Evolutionary conservation across 768 basidiomycete genomes (phyloP).

Genomic region (Lentinus tigrinus): DNA sequence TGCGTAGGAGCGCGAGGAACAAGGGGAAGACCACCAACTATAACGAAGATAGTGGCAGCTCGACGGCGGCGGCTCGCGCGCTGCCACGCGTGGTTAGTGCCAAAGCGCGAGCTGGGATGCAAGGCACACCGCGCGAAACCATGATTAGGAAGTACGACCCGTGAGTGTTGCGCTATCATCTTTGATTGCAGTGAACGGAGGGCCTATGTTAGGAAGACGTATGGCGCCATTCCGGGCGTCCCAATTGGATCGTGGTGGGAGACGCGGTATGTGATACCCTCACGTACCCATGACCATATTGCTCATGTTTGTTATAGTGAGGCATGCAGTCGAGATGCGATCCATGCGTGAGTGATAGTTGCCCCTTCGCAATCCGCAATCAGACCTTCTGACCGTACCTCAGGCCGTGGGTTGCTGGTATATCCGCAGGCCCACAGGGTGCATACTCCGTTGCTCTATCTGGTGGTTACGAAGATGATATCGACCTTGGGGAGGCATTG

Average conservation of each 20-base stretch:
- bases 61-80: constrained; percentile 6
- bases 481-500: constrained; percentile 82
- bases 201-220: constrained; percentile 56
- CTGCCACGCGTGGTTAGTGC: constrained; percentile 11
- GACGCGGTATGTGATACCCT: constrained; percentile 43
- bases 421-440: constrained; percentile 63
- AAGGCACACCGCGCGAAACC: constrained; percentile 25
- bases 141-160: constrained; percentile 43
- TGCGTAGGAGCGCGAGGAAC: constrained; percentile 70
- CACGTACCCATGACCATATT: not conserved
- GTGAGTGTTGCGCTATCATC: constrained; percentile 35
- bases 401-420: constrained; percentile 85
- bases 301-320: constrained; percentile 32
- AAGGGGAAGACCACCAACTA: constrained; percentile 59
- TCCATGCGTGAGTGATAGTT: constrained; percentile 76
- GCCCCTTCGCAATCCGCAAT: too few relatives aligned
- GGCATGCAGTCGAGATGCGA: constrained; percentile 70
- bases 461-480: constrained; percentile 86
- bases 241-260: constrained; percentile 85
- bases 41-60: constrained; percentile 39
- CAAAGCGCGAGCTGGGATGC: constrained; percentile 23
- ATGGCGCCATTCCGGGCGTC: constrained; percentile 78
- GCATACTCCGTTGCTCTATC: constrained; percentile 86
- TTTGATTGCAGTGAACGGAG: not conserved
- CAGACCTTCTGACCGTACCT: constrained; percentile 2